A percentile compares a stretch with the other conserved stretches of the same genome.
Conservation (phyloP, 805 yeast genomes). For the Ogataea saltuana region DNA sequence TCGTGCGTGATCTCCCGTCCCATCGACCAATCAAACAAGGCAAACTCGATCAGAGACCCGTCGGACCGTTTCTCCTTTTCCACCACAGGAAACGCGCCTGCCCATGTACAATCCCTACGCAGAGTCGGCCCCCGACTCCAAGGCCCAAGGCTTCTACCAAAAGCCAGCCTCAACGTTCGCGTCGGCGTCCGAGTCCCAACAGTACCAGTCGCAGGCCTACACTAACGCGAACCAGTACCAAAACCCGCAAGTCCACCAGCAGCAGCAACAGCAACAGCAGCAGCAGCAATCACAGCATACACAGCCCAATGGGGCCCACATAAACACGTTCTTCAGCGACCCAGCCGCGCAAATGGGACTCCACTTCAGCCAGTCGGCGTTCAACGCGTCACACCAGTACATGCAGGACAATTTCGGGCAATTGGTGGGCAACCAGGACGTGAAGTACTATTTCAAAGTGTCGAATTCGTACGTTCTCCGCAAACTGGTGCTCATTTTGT, state of each 20-base stretch:
- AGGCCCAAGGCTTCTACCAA: neutral
- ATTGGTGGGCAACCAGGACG: conserved; percentile 51
- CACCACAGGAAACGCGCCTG: neutral
- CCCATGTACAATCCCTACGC: conserved; percentile 49
- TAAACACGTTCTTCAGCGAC: conserved; percentile 60
- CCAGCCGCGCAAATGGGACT: conserved; percentile 84
- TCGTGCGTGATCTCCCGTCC: no score
- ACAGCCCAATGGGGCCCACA: conserved; percentile 21
- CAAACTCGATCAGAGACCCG: no score
- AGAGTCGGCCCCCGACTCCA: conserved; percentile 21
- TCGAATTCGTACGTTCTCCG: conserved; percentile 81
- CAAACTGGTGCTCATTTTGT: conserved; percentile 70
- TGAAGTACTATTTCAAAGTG: conserved; percentile 89
- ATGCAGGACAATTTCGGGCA: conserved; percentile 68
- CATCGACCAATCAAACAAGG: no score
- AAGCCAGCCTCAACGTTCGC: conserved; percentile 26
- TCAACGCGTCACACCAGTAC: conserved; percentile 78
- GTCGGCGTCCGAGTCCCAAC: conserved; percentile 22
- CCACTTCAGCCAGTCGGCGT: conserved; percentile 83
- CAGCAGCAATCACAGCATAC: conserved; percentile 19
- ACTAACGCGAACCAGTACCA: conserved; percentile 20
- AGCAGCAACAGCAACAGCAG: conserved; percentile 21
- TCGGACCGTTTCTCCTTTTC: neutral
- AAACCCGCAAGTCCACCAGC: conserved; percentile 33
- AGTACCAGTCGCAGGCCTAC: conserved; percentile 24